Percentiles rank a stretch among this genome's conserved stretches.
Conservation (phyloP, 179 eudicot genomes). For the Beta macrorhiza region DNA sequence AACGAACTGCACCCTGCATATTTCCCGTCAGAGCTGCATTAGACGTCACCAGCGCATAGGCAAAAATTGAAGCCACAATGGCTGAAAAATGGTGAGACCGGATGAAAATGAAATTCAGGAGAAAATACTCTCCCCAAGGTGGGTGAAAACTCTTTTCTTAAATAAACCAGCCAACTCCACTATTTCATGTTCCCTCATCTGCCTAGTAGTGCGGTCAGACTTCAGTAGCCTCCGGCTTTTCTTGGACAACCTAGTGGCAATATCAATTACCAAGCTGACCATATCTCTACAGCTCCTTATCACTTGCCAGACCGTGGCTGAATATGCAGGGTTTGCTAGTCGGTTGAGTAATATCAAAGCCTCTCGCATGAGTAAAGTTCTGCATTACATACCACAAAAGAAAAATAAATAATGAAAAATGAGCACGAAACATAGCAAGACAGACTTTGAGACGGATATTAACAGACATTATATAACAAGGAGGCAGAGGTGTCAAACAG, state of each 20-base stretch:
- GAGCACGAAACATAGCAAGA: not conserved
- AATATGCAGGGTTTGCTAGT: slow-evolving; percentile 65
- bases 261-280: slow-evolving; percentile 58
- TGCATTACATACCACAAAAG: slow-evolving; percentile 27
- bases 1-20: not conserved
- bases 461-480: too few species aligned
- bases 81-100: not conserved
- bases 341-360: slow-evolving; percentile 76
- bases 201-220: slow-evolving; percentile 48
- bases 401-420: not conserved
- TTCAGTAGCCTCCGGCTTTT: slow-evolving; percentile 43
- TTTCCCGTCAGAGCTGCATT: not conserved
- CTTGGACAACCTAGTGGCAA: slow-evolving; percentile 58
- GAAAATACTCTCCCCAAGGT: slow-evolving; percentile 30
- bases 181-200: slow-evolving; percentile 38
- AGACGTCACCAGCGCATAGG: not conserved
- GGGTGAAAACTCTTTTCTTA: slow-evolving; percentile 33
- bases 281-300: slow-evolving; percentile 56
- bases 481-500: too few species aligned
- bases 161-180: slow-evolving; percentile 37
- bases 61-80: not conserved
- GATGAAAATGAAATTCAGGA: not conserved
- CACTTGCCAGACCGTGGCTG: slow-evolving; percentile 50
- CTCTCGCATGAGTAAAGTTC: slow-evolving; percentile 81
- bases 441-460: not conserved